These are phyloP conservation scores for Neonothopanus nambi DNA, from an alignment of 1,284 basidiomycete species.

Conservation along the genomic window DNA sequence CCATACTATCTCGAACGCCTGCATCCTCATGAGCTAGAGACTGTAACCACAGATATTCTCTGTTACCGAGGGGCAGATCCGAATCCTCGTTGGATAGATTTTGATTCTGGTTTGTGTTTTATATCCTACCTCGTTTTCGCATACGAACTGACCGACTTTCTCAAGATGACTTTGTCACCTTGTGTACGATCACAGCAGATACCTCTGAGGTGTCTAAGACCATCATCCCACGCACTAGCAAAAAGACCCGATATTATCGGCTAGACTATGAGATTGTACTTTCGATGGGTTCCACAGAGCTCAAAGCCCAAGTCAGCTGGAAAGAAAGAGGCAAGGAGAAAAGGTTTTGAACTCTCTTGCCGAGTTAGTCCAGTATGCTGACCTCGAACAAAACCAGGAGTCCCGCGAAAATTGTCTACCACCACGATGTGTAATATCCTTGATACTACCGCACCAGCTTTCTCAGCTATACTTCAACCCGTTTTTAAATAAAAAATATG, in stretches of 20 bases:
- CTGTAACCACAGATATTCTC: slow-evolving; percentile 2
- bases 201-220: background rate
- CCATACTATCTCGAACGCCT: background rate
- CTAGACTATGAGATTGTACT: slow-evolving; percentile 13
- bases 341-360: background rate
- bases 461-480: too few species aligned
- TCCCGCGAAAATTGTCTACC: slow-evolving; percentile 6
- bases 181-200: slow-evolving; percentile 12
- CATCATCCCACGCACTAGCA: background rate
- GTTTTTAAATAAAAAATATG: background rate
- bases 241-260: slow-evolving; percentile 1
- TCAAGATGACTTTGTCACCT: slow-evolving; percentile 2
- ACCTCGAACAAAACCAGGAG: background rate
- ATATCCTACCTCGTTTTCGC: background rate
- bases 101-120: background rate
- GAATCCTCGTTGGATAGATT: slow-evolving; percentile 1
- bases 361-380: background rate
- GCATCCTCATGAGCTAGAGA: background rate
- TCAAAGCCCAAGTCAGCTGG: slow-evolving; percentile 18
- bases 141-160: background rate
- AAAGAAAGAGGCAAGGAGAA: slow-evolving; percentile 8
- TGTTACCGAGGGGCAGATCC: background rate
- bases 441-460: too few species aligned
- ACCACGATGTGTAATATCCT: too few species aligned
- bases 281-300: slow-evolving; percentile 14